Percentiles rank a stretch among this genome's conserved stretches.
Conservation (phyloP, 257 asterid species). For the Solanum rostratum region DNA sequence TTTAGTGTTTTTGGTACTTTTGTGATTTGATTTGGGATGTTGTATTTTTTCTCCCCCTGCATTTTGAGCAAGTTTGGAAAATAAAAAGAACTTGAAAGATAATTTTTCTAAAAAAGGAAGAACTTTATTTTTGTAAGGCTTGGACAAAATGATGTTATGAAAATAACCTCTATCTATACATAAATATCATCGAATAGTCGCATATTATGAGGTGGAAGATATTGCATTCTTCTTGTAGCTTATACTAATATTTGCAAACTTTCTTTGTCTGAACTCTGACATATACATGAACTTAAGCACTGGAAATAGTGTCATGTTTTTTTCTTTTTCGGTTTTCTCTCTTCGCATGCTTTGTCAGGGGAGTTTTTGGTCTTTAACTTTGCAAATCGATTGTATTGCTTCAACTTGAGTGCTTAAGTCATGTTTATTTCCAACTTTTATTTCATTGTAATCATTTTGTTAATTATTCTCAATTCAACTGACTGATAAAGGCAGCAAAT, state of each 20-base stretch:
- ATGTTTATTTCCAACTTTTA: background rate
- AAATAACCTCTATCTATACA: background rate
- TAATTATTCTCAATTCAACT: constrained; percentile 2
- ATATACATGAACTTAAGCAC: background rate
- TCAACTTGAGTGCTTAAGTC: background rate
- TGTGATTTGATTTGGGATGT: background rate
- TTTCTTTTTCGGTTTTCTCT: background rate
- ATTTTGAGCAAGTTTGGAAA: background rate
- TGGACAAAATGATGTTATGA: background rate
- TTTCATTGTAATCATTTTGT: background rate
- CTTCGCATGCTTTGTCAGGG: background rate
- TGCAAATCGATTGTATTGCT: background rate
- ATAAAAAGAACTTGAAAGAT: background rate
- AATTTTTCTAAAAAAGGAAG: background rate
- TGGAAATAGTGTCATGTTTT: background rate
- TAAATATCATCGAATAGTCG: background rate
- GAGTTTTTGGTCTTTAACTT: background rate
- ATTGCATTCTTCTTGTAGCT: background rate
- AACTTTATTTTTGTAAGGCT: background rate
- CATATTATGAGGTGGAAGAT: background rate
- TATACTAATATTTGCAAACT: background rate
- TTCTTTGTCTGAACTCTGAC: background rate
- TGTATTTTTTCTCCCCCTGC: background rate
- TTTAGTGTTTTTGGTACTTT: background rate
- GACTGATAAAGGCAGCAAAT: too few relatives aligned